Base-by-base conservation (phyloP, 768 basidiomycete genomes). In the Russula lepida region DNA sequence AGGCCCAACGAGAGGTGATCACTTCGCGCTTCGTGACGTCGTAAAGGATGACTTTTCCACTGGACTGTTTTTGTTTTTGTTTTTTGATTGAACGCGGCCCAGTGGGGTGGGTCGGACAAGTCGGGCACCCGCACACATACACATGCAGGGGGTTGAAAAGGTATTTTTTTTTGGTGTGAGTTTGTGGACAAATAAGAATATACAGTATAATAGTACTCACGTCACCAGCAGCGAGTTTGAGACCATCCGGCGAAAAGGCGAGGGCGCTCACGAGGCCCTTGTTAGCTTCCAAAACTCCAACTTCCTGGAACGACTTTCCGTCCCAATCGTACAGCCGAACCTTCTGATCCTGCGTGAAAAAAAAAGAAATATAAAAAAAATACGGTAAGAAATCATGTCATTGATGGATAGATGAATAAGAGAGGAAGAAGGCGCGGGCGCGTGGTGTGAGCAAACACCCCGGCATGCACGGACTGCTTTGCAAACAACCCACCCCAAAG, bases 11-110 rank as follows among this genome's bases (percentile, higher is more conserved):
- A 3, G 84, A 79, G 41, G 86, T 88, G 61, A 87, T 75, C 63
- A 86, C 87, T 77, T 82, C 83, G 64, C 81, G 79, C 69, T 86
- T 80, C 55, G 75, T 74, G 12, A 84, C 83, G 66, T 92, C 84
- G 72, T 86, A 91, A 19, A 97, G 77, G 23, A 86, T 75, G 58
- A 98, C 83, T 71, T 88, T 88, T 23, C 95, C 95, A 33, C 78
- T 81, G 3, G 89, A 84, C 92, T 95, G 13, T 35, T 17, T 37
- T 37, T 33, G n/a, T n/a, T 33, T 33, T 32, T 6, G 65, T 21
- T n/a, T n/a, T n/a, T n/a, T n/a, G n/a, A n/a, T n/a, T n/a, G n/a
- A n/a, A n/a, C n/a, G n/a, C n/a, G n/a, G n/a, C n/a, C n/a, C n/a
- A n/a, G n/a, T n/a, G n/a, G n/a, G n/a, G n/a, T n/a, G n/a, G n/a